phyloP scores from a whole-genome alignment of 305 asterid species.

The Solanum chacoense region DNA sequence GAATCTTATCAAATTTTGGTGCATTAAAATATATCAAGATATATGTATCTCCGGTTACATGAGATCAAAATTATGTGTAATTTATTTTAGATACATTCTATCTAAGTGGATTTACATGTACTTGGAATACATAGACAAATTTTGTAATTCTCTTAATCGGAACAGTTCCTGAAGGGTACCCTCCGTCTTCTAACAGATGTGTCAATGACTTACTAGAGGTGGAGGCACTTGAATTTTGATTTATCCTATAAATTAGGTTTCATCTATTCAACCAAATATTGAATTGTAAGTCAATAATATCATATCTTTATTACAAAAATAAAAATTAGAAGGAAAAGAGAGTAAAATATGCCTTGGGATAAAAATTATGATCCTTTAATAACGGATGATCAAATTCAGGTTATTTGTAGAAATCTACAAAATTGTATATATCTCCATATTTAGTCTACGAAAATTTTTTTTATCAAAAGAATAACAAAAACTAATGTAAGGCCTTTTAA shows the following conservation, averaged over 20 bases:
- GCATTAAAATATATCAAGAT: background rate
- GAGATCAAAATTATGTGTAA: too few species aligned
- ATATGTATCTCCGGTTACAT: too few species aligned
- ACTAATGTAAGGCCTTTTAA: background rate
- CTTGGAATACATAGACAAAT: accelerated
- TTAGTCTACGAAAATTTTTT: background rate
- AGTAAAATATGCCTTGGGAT: background rate
- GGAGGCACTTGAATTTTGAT: background rate
- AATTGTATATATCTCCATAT: background rate
- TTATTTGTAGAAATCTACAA: background rate
- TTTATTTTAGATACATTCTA: too few species aligned
- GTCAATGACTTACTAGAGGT: background rate
- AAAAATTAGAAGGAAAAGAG: background rate
- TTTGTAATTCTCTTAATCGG: background rate
- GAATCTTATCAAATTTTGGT: too few species aligned
- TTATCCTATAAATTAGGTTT: background rate
- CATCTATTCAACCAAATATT: background rate
- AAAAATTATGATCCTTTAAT: background rate
- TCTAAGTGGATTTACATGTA: too few species aligned
- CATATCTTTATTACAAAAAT: background rate
- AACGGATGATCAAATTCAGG: background rate
- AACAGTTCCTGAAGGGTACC: background rate
- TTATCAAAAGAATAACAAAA: too few species aligned
- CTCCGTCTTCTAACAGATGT: background rate
- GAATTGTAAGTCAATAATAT: background rate